Evolutionary conservation across 352 stramenopile species (phyloP), one percentile per base, ranked within the genome.

Genomic region (Pythium volutum): DNA sequence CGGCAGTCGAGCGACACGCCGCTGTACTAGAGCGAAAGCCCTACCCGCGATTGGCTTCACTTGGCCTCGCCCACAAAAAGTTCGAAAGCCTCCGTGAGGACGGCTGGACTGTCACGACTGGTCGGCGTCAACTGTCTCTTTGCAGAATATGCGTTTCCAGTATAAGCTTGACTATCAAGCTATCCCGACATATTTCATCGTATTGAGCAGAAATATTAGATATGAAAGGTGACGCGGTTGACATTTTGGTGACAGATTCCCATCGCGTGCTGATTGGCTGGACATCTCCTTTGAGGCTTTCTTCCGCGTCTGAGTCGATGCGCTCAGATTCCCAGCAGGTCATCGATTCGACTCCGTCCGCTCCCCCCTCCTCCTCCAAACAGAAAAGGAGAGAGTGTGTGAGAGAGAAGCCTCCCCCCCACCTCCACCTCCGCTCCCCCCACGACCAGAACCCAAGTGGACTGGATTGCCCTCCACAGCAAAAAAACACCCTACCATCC

Each of bases 101-200:
- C 12, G 11, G 23, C 51, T 34, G 23, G 36, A 38, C 34, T 58
- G 51, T 48, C 36, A 49, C 38, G 48, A 41, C 48, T 20, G 31
- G 31, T 36, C 31, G 48, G 29, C 41, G n/a, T 36, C 53, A 67
- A 67, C 60, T 67, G 60, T 58, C 60, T 67, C 60, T 66, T 60
- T 58, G 60, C 18, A 5, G 38, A 29, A 46, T 53, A 67, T 67
- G 33, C 22, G 41, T 38, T 67, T 41, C 48, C 53, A 51, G 9
- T n/a, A 36, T 29, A 0, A 14, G 8, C 4, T n/a, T 31, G 2
- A 26, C 9, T n/a, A 8, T 59, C 3, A 2, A 15, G 33, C 22
- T n/a, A 45, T 52, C 29, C 26, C 20, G n/a, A n/a, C n/a, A n/a
- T n/a, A n/a, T n/a, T n/a, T 11, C 1, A 33, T n/a, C 23, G 4